Conservation (phyloP, 345 rosid genomes). For the Adansonia digitata region DNA sequence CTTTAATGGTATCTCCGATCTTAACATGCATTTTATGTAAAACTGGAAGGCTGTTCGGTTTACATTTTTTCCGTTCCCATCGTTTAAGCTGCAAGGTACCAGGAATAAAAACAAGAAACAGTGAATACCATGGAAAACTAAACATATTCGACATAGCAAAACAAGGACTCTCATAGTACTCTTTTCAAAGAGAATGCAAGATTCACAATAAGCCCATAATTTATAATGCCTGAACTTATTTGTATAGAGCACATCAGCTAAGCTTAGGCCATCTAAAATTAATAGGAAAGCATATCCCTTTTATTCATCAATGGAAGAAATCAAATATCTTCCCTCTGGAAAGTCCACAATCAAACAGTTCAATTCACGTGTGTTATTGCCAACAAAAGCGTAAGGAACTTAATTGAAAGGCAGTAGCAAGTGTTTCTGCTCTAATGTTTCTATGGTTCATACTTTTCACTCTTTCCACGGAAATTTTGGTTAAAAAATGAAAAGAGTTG, state of each 20-base stretch:
- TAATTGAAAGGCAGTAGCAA: not conserved
- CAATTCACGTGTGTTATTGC: not conserved
- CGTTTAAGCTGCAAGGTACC: constrained; percentile 56
- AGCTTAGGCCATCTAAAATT: not conserved
- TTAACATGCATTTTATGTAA: constrained; percentile 91
- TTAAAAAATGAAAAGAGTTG: not conserved
- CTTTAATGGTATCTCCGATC: constrained; percentile 80
- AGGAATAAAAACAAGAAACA: not conserved
- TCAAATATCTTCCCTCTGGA: not conserved
- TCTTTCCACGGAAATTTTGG: not conserved
- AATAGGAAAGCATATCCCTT: not conserved
- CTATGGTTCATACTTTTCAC: not conserved
- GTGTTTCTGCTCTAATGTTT: not conserved
- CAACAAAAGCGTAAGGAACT: not conserved
- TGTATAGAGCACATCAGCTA: not conserved
- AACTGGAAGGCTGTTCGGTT: constrained; percentile 86
- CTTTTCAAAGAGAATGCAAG: not conserved
- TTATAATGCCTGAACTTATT: not conserved
- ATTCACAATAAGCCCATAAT: not conserved
- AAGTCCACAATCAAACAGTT: not conserved
- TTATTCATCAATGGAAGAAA: not conserved
- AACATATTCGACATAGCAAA: not conserved
- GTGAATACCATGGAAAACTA: not conserved
- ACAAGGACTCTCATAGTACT: not conserved
- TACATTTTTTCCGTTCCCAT: constrained; percentile 89